A percentile compares a stretch with the other conserved stretches of the same genome.
These are phyloP conservation scores for Tricholoma flavovirens DNA, from an alignment of 768 basidiomycete species.

Conservation along the genomic window DNA sequence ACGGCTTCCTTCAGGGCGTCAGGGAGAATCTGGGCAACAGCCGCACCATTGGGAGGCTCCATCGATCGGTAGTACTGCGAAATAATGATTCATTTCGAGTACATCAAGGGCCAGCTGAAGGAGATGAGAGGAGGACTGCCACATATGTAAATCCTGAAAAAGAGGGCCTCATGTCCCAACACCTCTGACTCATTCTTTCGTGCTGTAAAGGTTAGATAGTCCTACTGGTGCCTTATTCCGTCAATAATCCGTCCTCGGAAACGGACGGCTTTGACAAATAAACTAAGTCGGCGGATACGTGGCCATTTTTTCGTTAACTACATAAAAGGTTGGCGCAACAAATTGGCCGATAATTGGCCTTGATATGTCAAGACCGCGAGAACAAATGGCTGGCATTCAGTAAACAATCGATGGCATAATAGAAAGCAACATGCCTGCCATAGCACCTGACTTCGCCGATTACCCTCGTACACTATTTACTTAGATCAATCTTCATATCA, in stretches of 20 bases:
- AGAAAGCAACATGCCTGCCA: not conserved
- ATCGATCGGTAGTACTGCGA: constrained; percentile 54
- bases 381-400: not conserved
- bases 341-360: not conserved
- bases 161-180: constrained; percentile 23
- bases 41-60: constrained; percentile 52
- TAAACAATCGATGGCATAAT: not conserved
- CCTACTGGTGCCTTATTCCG: constrained; percentile 13
- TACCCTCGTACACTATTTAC: not conserved
- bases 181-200: not conserved
- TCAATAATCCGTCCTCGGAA: constrained; percentile 21
- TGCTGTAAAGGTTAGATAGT: constrained; percentile 4
- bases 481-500: not conserved
- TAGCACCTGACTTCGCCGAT: not conserved
- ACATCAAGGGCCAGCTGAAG: constrained; percentile 53
- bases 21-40: constrained; percentile 50
- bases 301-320: not conserved
- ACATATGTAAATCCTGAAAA: constrained; percentile 31
- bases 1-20: constrained; percentile 49
- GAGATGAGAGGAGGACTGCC: too few relatives aligned
- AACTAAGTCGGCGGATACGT: not conserved
- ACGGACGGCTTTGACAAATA: not conserved
- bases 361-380: not conserved
- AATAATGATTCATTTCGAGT: not conserved
- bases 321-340: not conserved